These are phyloP conservation scores for Lachancea lanzarotensis DNA, from an alignment of 805 yeast genomes.

Conservation along the genomic window DNA sequence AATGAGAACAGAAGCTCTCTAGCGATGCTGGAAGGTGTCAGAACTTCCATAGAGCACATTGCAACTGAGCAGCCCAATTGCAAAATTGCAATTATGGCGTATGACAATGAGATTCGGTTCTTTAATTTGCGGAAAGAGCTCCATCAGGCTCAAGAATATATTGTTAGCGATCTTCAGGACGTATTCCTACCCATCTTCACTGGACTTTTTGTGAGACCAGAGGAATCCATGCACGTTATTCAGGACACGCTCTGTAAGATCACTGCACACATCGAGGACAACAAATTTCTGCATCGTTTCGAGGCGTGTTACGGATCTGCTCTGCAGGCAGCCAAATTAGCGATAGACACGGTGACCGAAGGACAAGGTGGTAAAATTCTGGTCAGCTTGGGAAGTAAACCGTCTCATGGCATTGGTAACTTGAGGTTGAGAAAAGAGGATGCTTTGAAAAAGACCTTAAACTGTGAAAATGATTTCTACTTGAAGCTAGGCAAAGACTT, in stretches of 20 bases:
- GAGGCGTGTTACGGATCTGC: constrained; percentile 82
- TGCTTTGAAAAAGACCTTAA: constrained; percentile 46
- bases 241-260: constrained; percentile 56
- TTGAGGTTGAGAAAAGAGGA: constrained; percentile 39
- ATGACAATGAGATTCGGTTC: constrained; percentile 64
- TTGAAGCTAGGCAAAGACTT: constrained; percentile 51
- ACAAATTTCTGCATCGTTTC: constrained; percentile 22
- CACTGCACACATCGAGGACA: constrained; percentile 33
- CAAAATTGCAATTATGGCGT: constrained; percentile 67
- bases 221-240: constrained; percentile 54
- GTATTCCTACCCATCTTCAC: constrained; percentile 66
- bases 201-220: constrained; percentile 78
- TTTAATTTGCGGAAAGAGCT: constrained; percentile 56
- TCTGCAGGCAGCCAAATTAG: constrained; percentile 55
- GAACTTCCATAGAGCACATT: constrained; percentile 42
- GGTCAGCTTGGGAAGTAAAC: constrained; percentile 58
- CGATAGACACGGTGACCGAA: constrained; percentile 43
- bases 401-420: constrained; percentile 77
- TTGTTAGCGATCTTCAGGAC: constrained; percentile 56
- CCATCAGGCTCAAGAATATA: constrained; percentile 50
- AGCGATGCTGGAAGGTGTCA: constrained; percentile 63
- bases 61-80: constrained; percentile 34
- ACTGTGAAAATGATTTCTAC: constrained; percentile 58
- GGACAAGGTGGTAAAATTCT: constrained; percentile 82
- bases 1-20: constrained; percentile 48